Evolutionary conservation across 805 yeast genomes (phyloP).

Genomic region (Teunomyces lycoperdinae): DNA sequence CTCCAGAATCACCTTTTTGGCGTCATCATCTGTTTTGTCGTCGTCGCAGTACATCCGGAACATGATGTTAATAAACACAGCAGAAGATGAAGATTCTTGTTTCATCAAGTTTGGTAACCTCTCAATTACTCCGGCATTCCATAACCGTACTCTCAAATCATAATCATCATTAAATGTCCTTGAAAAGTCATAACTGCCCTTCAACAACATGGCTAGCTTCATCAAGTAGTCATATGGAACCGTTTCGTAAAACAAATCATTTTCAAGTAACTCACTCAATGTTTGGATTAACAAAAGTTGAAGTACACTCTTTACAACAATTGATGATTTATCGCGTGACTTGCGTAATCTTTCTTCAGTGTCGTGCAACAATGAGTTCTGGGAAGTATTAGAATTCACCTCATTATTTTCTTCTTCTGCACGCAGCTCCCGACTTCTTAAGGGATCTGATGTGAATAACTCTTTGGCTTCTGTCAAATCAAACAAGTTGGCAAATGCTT

Average conservation of each 20-base stretch:
- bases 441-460: slow-evolving; percentile 63
- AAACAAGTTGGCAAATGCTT: slow-evolving; percentile 67
- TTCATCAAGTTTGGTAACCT: slow-evolving; percentile 86
- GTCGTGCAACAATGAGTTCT: slow-evolving; percentile 17
- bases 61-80: slow-evolving; percentile 77
- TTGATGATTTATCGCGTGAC: slow-evolving; percentile 61
- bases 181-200: slow-evolving; percentile 76
- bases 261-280: slow-evolving; percentile 73
- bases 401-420: slow-evolving; percentile 27
- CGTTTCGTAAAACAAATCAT: slow-evolving; percentile 60
- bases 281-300: slow-evolving; percentile 88
- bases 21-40: slow-evolving; percentile 45
- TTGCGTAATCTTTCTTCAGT: slow-evolving; percentile 39
- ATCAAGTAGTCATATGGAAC: slow-evolving; percentile 68
- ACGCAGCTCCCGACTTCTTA: slow-evolving; percentile 16
- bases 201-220: slow-evolving; percentile 56
- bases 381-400: slow-evolving; percentile 9
- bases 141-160: slow-evolving; percentile 80
- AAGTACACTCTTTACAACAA: slow-evolving; percentile 88
- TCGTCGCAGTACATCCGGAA: slow-evolving; percentile 75
- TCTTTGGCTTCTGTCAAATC: slow-evolving; percentile 83
- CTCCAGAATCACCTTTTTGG: slow-evolving; percentile 47
- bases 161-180: slow-evolving; percentile 84
- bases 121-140: slow-evolving; percentile 90
- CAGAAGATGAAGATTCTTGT: slow-evolving; percentile 89